Evolutionary conservation across 129 eudicot genomes (phyloP), one percentile per base, ranked within the genome.

Genomic region (Centaurea solstitialis): DNA sequence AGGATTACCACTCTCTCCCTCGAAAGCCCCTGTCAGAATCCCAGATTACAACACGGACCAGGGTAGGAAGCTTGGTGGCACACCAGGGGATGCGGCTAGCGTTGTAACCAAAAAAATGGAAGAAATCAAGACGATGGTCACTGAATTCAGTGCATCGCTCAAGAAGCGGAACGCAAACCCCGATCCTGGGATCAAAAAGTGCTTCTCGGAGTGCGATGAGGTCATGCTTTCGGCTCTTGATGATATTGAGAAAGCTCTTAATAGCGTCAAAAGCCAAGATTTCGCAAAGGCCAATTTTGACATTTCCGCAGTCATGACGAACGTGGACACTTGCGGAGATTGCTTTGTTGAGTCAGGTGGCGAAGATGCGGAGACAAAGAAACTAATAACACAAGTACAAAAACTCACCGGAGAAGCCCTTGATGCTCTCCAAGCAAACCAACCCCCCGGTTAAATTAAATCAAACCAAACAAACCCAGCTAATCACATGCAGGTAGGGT

Each of bases 271-370:
- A 11, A 24, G 75, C 59, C 75, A 53, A 22, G 73, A 86, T 72
- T 74, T 82, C 15, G 13, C 22, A 50, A 86, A 71, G 78, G 92
- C 89, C 17, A 86, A 84, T 79, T 50, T 86, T 15, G 87, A 78
- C 43, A 75, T 89, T 13, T 77, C 88, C 39, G 86, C 88, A 0
- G 81, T 81, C n/a, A 10, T 80, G 68, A 86, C 88, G 53, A 75
- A 86, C 47, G 82, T 86, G 6, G 90, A 86, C 43, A 86, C 86
- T 5, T 89, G 92, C 39, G 69, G 75, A 1, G 90, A 89, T 20
- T 81, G 87, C 70, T 86, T 80, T 40, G 24, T 17, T 3, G 89
- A 80, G 69, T 79, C 62, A 76, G 64, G 59, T 13, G 79, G 87
- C 6, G 86, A 85, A 65, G 85, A 78, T 53, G 30, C 75, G 0